Percentiles rank a stretch among this genome's conserved stretches.
Evolutionary conservation across 2,329 filamentous ascomycete genomes (phyloP).

Genomic region (Proliferodiscus dingleyae): DNA sequence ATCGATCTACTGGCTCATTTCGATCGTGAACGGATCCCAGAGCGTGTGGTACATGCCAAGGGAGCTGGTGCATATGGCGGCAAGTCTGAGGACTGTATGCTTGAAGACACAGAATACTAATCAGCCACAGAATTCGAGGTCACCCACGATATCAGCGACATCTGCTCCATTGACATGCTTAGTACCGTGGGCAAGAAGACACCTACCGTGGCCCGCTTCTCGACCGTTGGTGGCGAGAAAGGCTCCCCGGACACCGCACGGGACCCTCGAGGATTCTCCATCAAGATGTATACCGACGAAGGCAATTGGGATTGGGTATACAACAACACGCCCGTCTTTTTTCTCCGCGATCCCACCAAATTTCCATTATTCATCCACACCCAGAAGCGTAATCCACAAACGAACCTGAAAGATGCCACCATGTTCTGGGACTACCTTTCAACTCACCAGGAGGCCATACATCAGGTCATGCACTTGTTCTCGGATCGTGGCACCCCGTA

Average conservation of each 20-base stretch:
- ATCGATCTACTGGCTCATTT: constrained; percentile 56
- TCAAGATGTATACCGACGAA: constrained; percentile 68
- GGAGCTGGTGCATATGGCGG: constrained; percentile 38
- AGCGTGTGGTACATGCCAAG: constrained; percentile 59
- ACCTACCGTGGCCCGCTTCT: constrained; percentile 61
- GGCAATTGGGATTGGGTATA: constrained; percentile 70
- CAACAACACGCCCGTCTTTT: constrained; percentile 76
- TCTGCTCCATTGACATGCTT: constrained; percentile 31
- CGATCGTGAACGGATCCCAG: constrained; percentile 47
- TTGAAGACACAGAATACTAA: constrained; percentile 8
- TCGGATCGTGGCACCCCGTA: constrained; percentile 62
- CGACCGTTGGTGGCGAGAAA: constrained; percentile 66
- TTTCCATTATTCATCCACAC: constrained; percentile 74
- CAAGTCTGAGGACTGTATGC: constrained; percentile 6
- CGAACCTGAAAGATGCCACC: constrained; percentile 60
- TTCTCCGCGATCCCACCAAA: constrained; percentile 68
- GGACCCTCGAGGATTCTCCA: constrained; percentile 62
- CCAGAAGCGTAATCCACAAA: constrained; percentile 70
- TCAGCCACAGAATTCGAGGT: constrained; percentile 24
- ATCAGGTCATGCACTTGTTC: constrained; percentile 63
- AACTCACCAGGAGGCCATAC: constrained; percentile 56
- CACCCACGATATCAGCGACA: constrained; percentile 28
- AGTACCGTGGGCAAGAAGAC: constrained; percentile 64
- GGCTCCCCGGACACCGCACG: constrained; percentile 64
- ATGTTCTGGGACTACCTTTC: constrained; percentile 46